Evolutionary conservation across 306 rosid species (phyloP).

Genomic region (Styphnolobium japonicum): DNA sequence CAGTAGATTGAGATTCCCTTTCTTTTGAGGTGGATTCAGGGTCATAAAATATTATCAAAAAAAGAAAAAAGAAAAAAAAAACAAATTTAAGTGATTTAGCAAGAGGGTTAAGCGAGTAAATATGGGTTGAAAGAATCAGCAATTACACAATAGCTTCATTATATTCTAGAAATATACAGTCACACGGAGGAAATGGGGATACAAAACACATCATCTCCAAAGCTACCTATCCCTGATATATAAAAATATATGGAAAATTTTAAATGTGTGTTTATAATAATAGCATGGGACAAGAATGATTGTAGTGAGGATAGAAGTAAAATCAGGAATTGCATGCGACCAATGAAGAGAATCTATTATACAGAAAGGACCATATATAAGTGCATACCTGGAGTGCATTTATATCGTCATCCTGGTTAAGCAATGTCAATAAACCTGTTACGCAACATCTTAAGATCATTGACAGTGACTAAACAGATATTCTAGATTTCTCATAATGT

Average conservation of each 20-base stretch:
- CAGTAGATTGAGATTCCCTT: neutral
- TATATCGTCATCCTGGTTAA: conserved; percentile 82
- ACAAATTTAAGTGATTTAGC: neutral
- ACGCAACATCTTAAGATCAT: conserved; percentile 17
- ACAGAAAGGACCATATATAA: neutral
- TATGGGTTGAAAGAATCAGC: neutral
- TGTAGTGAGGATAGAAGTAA: neutral
- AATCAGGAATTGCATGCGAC: neutral
- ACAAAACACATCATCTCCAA: neutral
- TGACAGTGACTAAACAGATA: conserved; percentile 14
- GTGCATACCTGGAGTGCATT: conserved; percentile 81
- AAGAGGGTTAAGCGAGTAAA: neutral
- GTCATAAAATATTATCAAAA: neutral
- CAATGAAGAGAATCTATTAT: neutral
- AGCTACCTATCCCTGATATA: neutral
- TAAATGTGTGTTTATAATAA: neutral
- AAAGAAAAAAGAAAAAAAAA: neutral
- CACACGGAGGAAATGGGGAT: neutral
- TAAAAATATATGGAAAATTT: neutral
- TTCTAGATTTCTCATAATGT: conserved; percentile 1
- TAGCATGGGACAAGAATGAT: neutral
- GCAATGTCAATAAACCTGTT: conserved; percentile 84
- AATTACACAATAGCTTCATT: neutral
- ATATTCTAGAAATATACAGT: neutral
- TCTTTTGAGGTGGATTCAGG: neutral